These are phyloP conservation scores for Solanum clarkiae DNA, from an alignment of 257 asterid species.

Conservation along the genomic window DNA sequence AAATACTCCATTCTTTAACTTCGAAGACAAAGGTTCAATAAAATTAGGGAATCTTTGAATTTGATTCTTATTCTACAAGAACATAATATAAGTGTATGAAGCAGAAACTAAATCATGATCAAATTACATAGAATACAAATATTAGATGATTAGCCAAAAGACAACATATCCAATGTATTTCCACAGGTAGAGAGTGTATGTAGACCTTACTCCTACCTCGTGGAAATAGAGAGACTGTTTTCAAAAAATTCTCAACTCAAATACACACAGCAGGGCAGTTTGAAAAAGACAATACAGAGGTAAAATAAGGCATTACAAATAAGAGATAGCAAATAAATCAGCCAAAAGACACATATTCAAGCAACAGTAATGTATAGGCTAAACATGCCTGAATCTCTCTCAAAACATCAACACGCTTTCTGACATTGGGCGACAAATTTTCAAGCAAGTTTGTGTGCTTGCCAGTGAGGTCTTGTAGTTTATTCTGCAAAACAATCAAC, in stretches of 20 bases:
- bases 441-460: slow-evolving; percentile 54
- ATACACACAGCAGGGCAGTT: neutral
- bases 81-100: neutral
- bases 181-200: neutral
- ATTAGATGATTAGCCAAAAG: neutral
- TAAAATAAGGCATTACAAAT: neutral
- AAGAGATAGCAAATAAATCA: neutral
- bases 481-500: slow-evolving; percentile 26
- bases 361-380: neutral
- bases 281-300: neutral
- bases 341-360: neutral
- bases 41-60: neutral
- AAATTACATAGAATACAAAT: neutral
- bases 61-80: neutral
- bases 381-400: slow-evolving; percentile 42
- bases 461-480: slow-evolving; percentile 53
- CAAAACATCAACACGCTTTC: slow-evolving; percentile 53
- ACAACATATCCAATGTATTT: neutral
- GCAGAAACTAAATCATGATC: neutral
- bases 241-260: neutral
- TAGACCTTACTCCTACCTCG: neutral
- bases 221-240: neutral
- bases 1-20: neutral
- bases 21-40: neutral
- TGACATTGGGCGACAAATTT: slow-evolving; percentile 29